These are phyloP conservation scores for Azolla pinnata DNA, from an alignment of 75 land plant genomes.

Conservation along the genomic window DNA sequence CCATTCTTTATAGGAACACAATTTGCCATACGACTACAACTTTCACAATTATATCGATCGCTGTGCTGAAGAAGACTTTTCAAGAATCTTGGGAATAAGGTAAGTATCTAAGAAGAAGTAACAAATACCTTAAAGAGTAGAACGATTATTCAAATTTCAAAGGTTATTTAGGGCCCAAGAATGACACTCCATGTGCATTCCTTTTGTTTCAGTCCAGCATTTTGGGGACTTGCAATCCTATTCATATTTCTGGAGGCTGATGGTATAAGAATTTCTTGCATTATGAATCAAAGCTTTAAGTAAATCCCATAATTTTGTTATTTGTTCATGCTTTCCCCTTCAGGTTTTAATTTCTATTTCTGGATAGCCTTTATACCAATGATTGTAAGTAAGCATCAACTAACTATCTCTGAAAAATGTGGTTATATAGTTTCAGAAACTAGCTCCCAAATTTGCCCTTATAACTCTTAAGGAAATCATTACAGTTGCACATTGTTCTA, in stretches of 20 bases:
- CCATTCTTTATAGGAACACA: constrained; percentile 78
- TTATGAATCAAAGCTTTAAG: neutral
- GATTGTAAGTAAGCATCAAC: constrained; percentile 75
- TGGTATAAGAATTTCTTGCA: constrained; percentile 23
- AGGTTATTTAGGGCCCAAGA: neutral
- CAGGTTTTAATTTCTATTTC: constrained; percentile 78
- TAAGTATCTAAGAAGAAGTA: no score
- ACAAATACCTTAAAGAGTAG: no score
- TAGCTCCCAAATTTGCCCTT: no score
- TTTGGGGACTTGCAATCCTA: constrained; percentile 58
- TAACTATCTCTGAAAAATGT: no score
- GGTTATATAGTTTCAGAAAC: no score
- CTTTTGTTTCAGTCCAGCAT: constrained; percentile 40
- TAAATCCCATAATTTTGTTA: no score
- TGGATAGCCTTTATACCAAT: constrained; percentile 83
- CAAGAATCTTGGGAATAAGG: constrained; percentile 79
- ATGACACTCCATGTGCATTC: neutral
- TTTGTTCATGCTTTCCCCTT: constrained; percentile 12
- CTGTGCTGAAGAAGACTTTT: constrained; percentile 83
- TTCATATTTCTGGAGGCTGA: constrained; percentile 59
- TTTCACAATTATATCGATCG: constrained; percentile 81
- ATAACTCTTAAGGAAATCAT: no score
- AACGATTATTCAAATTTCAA: constrained; percentile 3
- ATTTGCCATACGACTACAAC: constrained; percentile 46
- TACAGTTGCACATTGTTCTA: no score